A percentile compares a stretch with the other conserved stretches of the same genome.
These are phyloP conservation scores for Neocucurbitaria cava DNA, from an alignment of 2,329 filamentous ascomycete species.

Conservation along the genomic window DNA sequence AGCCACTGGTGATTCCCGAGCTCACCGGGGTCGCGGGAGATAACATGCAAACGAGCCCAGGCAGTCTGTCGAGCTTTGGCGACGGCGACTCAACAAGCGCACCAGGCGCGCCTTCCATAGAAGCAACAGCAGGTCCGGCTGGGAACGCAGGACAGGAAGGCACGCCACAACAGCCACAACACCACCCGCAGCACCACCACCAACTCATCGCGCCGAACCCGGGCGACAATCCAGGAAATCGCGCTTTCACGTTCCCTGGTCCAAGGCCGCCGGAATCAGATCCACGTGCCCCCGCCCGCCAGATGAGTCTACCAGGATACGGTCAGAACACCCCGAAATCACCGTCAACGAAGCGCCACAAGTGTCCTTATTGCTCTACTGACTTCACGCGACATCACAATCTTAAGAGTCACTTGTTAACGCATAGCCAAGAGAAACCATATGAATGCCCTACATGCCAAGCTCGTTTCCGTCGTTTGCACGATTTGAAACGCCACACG, in stretches of 20 bases:
- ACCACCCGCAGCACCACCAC: constrained; percentile 35
- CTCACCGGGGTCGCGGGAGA: constrained; percentile 47
- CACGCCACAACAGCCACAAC: constrained; percentile 45
- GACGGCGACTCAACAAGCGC: constrained; percentile 57
- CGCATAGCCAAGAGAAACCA: constrained; percentile 97
- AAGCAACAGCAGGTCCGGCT: constrained; percentile 57
- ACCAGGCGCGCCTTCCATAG: constrained; percentile 58
- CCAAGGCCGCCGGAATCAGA: constrained; percentile 58
- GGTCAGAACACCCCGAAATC: constrained; percentile 68
- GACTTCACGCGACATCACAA: constrained; percentile 98
- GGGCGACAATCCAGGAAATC: constrained; percentile 52
- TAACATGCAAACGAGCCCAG: constrained; percentile 59
- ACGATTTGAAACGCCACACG: constrained; percentile 94
- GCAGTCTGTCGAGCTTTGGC: constrained; percentile 62
- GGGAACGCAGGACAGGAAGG: constrained; percentile 45
- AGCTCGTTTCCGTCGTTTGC: constrained; percentile 87
- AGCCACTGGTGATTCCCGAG: constrained; percentile 59
- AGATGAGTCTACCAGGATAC: constrained; percentile 66
- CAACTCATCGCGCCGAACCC: constrained; percentile 46
- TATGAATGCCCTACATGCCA: constrained; percentile 94
- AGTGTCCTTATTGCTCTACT: constrained; percentile 94
- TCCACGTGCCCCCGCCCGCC: constrained; percentile 60
- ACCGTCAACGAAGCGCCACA: constrained; percentile 85
- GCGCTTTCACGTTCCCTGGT: constrained; percentile 70
- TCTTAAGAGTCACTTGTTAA: constrained; percentile 94